A percentile compares a stretch with the other conserved stretches of the same genome.
Evolutionary conservation across 345 rosid genomes (phyloP).

Genomic region (Syzygium oleosum): DNA sequence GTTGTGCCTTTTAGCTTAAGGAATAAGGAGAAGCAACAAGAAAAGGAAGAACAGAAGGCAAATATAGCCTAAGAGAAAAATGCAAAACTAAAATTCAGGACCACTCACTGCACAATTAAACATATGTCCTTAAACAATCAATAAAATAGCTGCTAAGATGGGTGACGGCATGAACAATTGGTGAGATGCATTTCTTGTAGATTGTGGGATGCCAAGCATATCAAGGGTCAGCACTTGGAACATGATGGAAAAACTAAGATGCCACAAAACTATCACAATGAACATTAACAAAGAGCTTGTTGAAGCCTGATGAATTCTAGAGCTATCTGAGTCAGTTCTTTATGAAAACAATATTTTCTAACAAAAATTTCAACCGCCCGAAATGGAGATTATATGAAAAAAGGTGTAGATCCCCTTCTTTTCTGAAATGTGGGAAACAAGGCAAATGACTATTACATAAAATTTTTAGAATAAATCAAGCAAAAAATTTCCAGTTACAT

Average conservation of each 20-base stretch:
- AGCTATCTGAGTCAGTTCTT: background rate
- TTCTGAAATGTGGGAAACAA: background rate
- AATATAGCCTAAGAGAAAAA: background rate
- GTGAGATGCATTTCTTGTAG: background rate
- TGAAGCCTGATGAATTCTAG: background rate
- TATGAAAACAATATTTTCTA: background rate
- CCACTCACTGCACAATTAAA: background rate
- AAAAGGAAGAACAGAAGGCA: background rate
- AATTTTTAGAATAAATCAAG: background rate
- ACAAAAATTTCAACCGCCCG: background rate
- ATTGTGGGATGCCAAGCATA: background rate
- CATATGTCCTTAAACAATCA: background rate
- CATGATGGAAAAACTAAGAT: background rate
- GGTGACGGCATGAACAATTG: background rate
- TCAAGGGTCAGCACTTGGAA: background rate
- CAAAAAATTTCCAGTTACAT: background rate
- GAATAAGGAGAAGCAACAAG: background rate
- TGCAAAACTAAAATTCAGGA: background rate
- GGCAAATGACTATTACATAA: background rate
- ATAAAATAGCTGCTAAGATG: background rate
- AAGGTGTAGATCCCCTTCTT: background rate
- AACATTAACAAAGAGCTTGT: background rate
- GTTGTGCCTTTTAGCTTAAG: background rate
- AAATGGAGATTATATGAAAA: background rate
- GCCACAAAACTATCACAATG: background rate